Conservation (phyloP, 352 stramenopile species). For the Pythium brassicae region DNA sequence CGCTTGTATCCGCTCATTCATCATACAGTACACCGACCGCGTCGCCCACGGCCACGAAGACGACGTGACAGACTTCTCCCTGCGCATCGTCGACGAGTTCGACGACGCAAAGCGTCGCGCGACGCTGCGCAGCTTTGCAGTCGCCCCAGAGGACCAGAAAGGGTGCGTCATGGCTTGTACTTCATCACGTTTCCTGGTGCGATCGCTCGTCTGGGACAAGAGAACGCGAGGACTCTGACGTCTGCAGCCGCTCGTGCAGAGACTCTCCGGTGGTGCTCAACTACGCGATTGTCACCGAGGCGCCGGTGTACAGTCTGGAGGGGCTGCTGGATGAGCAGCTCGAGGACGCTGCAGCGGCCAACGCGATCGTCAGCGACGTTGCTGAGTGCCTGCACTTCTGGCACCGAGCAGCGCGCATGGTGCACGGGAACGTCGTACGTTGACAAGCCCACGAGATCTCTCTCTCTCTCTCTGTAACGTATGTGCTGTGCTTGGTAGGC, state of each 20-base stretch:
- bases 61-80: conserved; percentile 18
- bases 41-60: not conserved
- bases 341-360: conserved; percentile 22
- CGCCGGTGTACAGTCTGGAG: conserved; percentile 49
- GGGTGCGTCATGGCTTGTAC: conserved; percentile 11
- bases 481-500: not conserved
- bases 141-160: conserved; percentile 51
- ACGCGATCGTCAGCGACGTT: conserved; percentile 32
- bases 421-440: conserved; percentile 67
- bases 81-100: conserved; percentile 37
- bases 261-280: conserved; percentile 45
- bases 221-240: conserved; percentile 12
- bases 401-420: conserved; percentile 43
- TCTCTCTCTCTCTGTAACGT: not conserved
- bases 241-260: conserved; percentile 22
- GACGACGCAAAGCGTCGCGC: conserved; percentile 54
- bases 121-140: conserved; percentile 21
- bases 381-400: conserved; percentile 53
- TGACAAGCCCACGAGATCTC: not conserved
- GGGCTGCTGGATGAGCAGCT: conserved; percentile 26
- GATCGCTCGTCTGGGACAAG: too few relatives aligned
- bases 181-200: not conserved
- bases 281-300: conserved; percentile 49
- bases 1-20: not conserved
- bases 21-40: conserved; percentile 1